Conservation (phyloP, 2,329 filamentous ascomycete genomes). For the Fusarium agapanthi region DNA sequence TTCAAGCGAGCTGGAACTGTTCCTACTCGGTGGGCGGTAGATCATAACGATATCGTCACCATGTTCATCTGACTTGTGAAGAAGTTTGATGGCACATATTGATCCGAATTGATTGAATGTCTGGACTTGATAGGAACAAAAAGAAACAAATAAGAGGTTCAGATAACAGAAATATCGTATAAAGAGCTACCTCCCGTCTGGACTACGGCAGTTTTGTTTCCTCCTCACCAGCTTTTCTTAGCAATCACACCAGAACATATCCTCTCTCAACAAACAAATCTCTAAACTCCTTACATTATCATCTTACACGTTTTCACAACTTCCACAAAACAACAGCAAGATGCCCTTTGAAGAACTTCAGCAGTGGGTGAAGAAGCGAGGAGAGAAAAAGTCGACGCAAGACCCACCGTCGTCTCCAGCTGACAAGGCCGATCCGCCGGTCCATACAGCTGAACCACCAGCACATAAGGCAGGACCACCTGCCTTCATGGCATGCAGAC, state of each 20-base stretch:
- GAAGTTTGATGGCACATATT: neutral
- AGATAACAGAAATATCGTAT: accelerated
- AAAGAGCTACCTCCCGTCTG: neutral
- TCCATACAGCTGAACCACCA: accelerated
- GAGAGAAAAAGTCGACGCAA: neutral
- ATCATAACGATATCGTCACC: neutral
- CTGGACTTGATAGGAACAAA: neutral
- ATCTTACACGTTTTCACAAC: accelerated
- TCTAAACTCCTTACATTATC: accelerated
- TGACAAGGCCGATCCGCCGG: accelerated
- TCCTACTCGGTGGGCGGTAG: accelerated
- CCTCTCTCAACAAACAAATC: neutral
- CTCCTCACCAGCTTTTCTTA: neutral
- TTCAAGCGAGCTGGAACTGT: accelerated
- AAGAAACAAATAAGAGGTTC: accelerated
- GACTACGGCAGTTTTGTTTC: neutral
- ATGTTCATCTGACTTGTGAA: neutral
- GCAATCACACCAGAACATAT: neutral
- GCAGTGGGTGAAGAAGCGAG: neutral
- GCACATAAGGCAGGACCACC: neutral
- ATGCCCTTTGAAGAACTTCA: accelerated
- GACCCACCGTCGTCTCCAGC: accelerated
- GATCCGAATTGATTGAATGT: no score
- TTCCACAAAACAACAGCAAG: accelerated
- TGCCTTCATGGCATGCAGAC: neutral